phyloP scores from a whole-genome alignment of 805 yeast genomes.

The Citeromyces nyonsensis region DNA sequence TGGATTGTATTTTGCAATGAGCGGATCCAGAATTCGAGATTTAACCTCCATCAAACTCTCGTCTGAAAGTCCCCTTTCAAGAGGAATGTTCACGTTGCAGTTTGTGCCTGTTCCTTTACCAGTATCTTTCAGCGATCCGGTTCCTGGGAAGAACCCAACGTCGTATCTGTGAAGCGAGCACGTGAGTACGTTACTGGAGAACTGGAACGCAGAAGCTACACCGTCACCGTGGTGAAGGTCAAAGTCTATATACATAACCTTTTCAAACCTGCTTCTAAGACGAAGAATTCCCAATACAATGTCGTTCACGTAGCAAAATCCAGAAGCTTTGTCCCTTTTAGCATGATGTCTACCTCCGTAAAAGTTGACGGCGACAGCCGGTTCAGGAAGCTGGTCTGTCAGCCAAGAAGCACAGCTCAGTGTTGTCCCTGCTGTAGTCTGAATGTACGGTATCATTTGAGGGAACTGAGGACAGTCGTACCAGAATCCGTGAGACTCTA shows the following conservation, averaged over 20 bases:
- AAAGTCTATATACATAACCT: slow-evolving; percentile 78
- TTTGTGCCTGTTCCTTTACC: slow-evolving; percentile 81
- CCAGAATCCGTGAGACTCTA: slow-evolving; percentile 27
- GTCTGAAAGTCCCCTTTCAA: slow-evolving; percentile 91
- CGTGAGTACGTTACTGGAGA: slow-evolving; percentile 86
- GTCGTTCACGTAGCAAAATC: slow-evolving; percentile 84
- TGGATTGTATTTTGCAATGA: slow-evolving; percentile 83
- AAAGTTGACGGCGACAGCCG: slow-evolving; percentile 81
- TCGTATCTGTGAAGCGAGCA: slow-evolving; percentile 87
- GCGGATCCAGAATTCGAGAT: slow-evolving; percentile 72
- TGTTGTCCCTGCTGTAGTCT: slow-evolving; percentile 41
- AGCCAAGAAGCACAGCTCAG: slow-evolving; percentile 64
- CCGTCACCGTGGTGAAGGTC: slow-evolving; percentile 95
- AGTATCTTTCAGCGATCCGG: slow-evolving; percentile 73
- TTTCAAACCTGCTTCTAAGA: slow-evolving; percentile 65
- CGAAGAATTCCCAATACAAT: slow-evolving; percentile 77
- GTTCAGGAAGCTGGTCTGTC: slow-evolving; percentile 19
- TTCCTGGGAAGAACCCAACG: slow-evolving; percentile 76
- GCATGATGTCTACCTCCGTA: slow-evolving; percentile 94
- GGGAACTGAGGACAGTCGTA: slow-evolving; percentile 58
- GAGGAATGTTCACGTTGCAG: slow-evolving; percentile 74
- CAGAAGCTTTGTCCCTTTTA: slow-evolving; percentile 77
- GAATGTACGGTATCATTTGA: slow-evolving; percentile 30
- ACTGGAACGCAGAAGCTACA: slow-evolving; percentile 86
- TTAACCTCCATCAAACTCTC: slow-evolving; percentile 70